These are phyloP conservation scores for Aureobasidium sp. DNA, from an alignment of 2,329 filamentous ascomycete species.

Conservation along the genomic window DNA sequence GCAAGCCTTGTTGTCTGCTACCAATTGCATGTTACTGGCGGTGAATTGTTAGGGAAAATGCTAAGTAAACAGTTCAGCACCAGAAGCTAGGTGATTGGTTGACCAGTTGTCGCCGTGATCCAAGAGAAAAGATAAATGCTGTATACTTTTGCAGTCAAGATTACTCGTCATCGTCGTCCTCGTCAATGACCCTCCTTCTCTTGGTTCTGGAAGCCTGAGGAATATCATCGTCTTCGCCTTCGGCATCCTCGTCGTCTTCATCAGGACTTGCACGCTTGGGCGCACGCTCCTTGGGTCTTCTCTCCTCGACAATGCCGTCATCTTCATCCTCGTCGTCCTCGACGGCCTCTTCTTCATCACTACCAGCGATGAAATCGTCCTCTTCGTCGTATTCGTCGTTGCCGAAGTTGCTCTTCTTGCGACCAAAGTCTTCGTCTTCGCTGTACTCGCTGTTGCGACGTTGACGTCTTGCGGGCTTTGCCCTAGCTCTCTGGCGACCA, in stretches of 20 bases:
- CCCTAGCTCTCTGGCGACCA: slow-evolving; percentile 20
- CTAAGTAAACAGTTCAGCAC: not conserved
- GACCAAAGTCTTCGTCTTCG: slow-evolving; percentile 71
- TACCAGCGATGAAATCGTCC: slow-evolving; percentile 70
- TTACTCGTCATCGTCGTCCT: slow-evolving; percentile 39
- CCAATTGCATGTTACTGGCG: not conserved
- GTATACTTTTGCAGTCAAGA: not conserved
- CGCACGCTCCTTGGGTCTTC: slow-evolving; percentile 18
- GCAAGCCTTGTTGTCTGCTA: not conserved
- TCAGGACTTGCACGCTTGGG: slow-evolving; percentile 23
- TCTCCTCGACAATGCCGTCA: slow-evolving; percentile 36
- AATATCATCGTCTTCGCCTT: slow-evolving; percentile 26
- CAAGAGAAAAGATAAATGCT: not conserved
- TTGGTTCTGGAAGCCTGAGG: slow-evolving; percentile 30
- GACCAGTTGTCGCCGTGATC: not conserved
- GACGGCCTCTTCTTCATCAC: slow-evolving; percentile 52
- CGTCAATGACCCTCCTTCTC: slow-evolving; percentile 39
- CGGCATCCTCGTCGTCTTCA: slow-evolving; percentile 30
- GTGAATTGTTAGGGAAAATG: not conserved
- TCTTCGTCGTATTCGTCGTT: slow-evolving; percentile 73
- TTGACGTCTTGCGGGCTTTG: slow-evolving; percentile 28
- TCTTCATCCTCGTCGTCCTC: slow-evolving; percentile 51
- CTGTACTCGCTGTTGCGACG: slow-evolving; percentile 46
- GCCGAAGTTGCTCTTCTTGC: slow-evolving; percentile 52
- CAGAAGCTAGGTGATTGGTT: not conserved